phyloP scores from a whole-genome alignment of 805 yeast genomes.

The Helenozyma rhizophorensis region DNA sequence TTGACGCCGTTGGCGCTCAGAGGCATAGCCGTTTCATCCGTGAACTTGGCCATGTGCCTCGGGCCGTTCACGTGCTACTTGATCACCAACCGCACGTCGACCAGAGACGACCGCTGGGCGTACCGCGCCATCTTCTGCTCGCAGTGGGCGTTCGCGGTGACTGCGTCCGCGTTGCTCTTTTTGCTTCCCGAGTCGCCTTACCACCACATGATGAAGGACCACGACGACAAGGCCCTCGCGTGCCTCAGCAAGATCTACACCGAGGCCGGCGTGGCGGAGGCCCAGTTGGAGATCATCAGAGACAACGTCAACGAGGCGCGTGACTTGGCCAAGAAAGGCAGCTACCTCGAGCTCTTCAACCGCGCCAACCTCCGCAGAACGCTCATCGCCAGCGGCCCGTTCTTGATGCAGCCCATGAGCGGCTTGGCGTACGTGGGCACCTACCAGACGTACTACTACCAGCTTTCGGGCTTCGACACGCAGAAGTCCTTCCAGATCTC shows the following conservation, averaged over 20 bases:
- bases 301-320: background rate
- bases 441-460: constrained; percentile 1
- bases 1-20: constrained; percentile 1
- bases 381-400: background rate
- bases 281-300: background rate
- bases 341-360: background rate
- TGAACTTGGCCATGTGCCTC: background rate
- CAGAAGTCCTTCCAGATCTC: constrained; percentile 6
- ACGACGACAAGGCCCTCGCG: background rate
- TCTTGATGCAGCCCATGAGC: background rate
- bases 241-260: background rate
- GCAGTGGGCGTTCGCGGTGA: background rate
- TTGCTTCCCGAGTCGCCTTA: background rate
- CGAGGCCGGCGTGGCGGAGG: background rate
- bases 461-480: background rate
- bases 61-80: background rate
- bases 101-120: constrained; percentile 1
- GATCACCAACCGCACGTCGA: background rate
- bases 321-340: background rate
- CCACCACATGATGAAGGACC: background rate
- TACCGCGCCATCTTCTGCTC: background rate
- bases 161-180: background rate
- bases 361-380: background rate
- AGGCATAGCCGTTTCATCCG: background rate
- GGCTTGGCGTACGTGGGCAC: background rate